Percentiles rank a stretch among this genome's conserved stretches.
phyloP scores from a whole-genome alignment of 495 filamentous ascomycete species.

The Aspergillus egyptiacus region DNA sequence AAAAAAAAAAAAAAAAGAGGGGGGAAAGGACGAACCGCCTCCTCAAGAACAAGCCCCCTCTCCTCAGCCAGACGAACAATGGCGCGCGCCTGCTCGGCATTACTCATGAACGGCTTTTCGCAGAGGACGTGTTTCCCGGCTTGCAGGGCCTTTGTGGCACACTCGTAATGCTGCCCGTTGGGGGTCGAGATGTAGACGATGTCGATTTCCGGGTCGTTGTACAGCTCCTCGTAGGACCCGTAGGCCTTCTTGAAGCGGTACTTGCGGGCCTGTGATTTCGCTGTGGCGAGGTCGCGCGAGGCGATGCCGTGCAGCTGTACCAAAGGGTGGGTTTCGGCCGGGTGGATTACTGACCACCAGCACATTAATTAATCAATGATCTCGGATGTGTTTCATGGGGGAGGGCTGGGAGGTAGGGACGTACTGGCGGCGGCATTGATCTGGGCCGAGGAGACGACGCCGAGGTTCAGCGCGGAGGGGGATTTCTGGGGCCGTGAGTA shows the following conservation, averaged over 20 bases:
- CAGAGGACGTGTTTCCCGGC: constrained; percentile 38
- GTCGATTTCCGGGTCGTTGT: constrained; percentile 60
- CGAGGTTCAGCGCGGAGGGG: constrained; percentile 18
- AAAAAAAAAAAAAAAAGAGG: too few species aligned
- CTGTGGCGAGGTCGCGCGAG: constrained; percentile 10
- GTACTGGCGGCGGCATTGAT: constrained; percentile 20
- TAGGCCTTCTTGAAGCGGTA: constrained; percentile 37
- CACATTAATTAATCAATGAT: too few species aligned
- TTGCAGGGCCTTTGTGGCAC: constrained; percentile 34
- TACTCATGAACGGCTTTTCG: constrained; percentile 56
- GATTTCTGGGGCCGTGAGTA: constrained; percentile 16
- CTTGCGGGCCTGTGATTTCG: background rate
- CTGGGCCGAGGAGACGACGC: constrained; percentile 20
- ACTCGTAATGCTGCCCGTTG: constrained; percentile 73
- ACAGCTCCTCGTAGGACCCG: constrained; percentile 65
- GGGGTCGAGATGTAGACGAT: constrained; percentile 80
- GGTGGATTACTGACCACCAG: constrained; percentile 21
- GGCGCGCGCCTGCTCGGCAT: constrained; percentile 59
- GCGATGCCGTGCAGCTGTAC: constrained; percentile 23
- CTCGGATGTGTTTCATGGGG: too few species aligned
- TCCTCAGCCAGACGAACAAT: constrained; percentile 57
- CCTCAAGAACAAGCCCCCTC: constrained; percentile 77
- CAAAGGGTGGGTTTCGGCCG: constrained; percentile 19
- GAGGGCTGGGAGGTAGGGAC: background rate
- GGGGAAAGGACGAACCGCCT: too few species aligned